These are phyloP conservation scores for Ophioceras dolichostomum DNA, from an alignment of 2,329 filamentous ascomycete genomes.

Conservation along the genomic window DNA sequence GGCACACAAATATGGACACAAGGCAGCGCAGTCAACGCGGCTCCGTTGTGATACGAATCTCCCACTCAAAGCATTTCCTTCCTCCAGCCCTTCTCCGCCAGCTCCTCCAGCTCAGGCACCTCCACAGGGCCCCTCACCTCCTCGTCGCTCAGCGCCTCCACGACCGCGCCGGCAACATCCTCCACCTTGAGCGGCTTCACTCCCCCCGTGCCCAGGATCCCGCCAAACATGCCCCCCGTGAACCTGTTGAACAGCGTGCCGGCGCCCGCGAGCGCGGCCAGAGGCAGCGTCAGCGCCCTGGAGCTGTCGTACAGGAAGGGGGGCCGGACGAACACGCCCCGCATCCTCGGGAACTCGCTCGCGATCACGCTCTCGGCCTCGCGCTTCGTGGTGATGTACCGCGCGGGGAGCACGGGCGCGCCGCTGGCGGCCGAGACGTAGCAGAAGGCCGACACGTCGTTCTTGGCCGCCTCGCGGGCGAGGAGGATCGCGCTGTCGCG, in stretches of 20 bases:
- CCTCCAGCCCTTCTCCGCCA: slow-evolving; percentile 78
- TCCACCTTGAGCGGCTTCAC: slow-evolving; percentile 83
- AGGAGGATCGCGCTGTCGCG: slow-evolving; percentile 76
- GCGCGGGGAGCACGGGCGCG: slow-evolving; percentile 67
- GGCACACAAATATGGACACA: neutral
- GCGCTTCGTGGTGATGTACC: slow-evolving; percentile 87
- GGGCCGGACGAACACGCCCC: slow-evolving; percentile 71
- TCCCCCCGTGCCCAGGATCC: slow-evolving; percentile 69
- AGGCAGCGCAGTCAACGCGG: no score
- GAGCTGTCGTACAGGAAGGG: slow-evolving; percentile 84
- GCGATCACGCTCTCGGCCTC: slow-evolving; percentile 74
- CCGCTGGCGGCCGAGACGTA: slow-evolving; percentile 85
- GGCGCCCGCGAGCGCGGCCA: slow-evolving; percentile 65
- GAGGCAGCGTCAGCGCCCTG: slow-evolving; percentile 68
- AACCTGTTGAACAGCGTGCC: slow-evolving; percentile 67
- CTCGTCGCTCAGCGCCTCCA: slow-evolving; percentile 73
- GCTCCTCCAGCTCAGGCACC: slow-evolving; percentile 63
- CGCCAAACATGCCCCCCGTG: slow-evolving; percentile 62
- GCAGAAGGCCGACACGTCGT: slow-evolving; percentile 58
- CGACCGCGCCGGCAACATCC: slow-evolving; percentile 74
- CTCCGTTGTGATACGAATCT: neutral
- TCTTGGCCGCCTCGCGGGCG: slow-evolving; percentile 59
- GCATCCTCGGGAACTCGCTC: slow-evolving; percentile 59
- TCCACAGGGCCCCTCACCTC: slow-evolving; percentile 64
- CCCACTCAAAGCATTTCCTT: slow-evolving; percentile 65